Conservation (phyloP, 371 early-diverging fungal genomes). For the Funneliformis caledonium region DNA sequence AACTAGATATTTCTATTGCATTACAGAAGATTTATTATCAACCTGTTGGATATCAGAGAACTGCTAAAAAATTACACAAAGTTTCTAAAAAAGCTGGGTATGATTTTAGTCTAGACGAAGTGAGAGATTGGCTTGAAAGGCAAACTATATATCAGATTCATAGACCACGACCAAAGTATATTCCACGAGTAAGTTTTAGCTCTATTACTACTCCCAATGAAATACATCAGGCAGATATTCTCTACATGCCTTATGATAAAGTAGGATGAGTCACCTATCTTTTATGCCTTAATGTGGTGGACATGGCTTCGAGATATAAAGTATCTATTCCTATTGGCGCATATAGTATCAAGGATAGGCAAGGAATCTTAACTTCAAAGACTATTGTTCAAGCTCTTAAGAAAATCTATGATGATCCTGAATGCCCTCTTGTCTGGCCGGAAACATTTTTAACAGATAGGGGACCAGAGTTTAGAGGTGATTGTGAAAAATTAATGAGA, state of each 20-base stretch:
- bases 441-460: neutral
- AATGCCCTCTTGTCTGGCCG: neutral
- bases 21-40: neutral
- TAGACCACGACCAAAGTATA: constrained; percentile 14
- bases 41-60: neutral
- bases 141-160: constrained; percentile 4
- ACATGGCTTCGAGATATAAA: constrained; percentile 22
- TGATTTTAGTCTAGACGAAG: constrained; percentile 14
- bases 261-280: neutral
- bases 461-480: neutral
- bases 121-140: neutral
- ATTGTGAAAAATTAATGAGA: constrained; percentile 22
- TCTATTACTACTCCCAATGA: neutral
- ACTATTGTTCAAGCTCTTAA: constrained; percentile 1
- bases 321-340: neutral
- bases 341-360: too few species aligned
- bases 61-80: constrained; percentile 3
- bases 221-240: constrained; percentile 1
- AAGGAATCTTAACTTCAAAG: too few species aligned
- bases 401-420: constrained; percentile 4
- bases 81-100: neutral
- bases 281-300: constrained; percentile 5
- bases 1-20: too few species aligned
- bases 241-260: constrained; percentile 25
- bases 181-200: constrained; percentile 11